phyloP scores from a whole-genome alignment of 2,329 filamentous ascomycete genomes.

The Amphichorda felina region DNA sequence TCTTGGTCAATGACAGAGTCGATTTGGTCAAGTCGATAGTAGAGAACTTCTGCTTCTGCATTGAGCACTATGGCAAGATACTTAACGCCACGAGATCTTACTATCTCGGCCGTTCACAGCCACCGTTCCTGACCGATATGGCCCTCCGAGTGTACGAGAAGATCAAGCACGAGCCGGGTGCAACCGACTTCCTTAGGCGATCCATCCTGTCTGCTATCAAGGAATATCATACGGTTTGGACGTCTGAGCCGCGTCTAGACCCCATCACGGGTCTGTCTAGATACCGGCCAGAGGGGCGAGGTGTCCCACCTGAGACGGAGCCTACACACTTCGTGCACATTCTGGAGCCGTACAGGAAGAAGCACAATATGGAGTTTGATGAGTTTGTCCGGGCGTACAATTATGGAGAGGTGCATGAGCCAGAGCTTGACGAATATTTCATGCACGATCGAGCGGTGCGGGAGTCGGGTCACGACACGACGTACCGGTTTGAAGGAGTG shows the following conservation, averaged over 20 bases:
- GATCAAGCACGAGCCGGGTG: conserved; percentile 75
- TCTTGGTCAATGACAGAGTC: conserved; percentile 74
- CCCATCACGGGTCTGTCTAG: conserved; percentile 67
- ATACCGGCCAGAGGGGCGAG: conserved; percentile 72
- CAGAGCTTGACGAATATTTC: conserved; percentile 90
- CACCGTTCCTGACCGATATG: conserved; percentile 96
- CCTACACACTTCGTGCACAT: conserved; percentile 78
- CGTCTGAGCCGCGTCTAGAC: conserved; percentile 64
- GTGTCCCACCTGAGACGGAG: conserved; percentile 87
- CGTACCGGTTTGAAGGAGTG: conserved; percentile 80
- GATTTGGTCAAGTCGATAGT: conserved; percentile 93
- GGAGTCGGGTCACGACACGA: conserved; percentile 94
- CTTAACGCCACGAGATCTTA: conserved; percentile 94
- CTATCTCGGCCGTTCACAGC: conserved; percentile 88
- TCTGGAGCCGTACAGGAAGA: conserved; percentile 69
- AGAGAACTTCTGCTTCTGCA: conserved; percentile 93
- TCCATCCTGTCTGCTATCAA: conserved; percentile 90
- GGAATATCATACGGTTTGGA: conserved; percentile 89
- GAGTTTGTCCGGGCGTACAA: conserved; percentile 90
- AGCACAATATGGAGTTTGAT: conserved; percentile 69
- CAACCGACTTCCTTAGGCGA: conserved; percentile 67
- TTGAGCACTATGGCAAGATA: conserved; percentile 97
- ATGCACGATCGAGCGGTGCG: conserved; percentile 90
- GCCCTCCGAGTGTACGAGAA: conserved; percentile 85
- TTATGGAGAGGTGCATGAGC: conserved; percentile 60